Evolutionary conservation across 192 early-diverging fungal genomes (phyloP), one percentile per base, ranked within the genome.

Genomic region (Entomortierella parvispora): DNA sequence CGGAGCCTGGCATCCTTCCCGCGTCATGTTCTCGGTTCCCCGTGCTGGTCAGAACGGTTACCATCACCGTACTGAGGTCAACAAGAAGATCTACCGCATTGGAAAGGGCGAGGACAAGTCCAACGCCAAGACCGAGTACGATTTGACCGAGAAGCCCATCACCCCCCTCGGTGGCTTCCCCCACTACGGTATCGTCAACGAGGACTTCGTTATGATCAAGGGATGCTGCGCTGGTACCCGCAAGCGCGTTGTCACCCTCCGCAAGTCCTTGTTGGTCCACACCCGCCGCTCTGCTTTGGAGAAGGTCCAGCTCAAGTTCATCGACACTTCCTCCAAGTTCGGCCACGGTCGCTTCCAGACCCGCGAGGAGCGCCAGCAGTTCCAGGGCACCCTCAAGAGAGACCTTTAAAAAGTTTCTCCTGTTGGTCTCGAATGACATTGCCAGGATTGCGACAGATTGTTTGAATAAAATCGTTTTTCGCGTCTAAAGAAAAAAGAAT

Each of bases 71-170:
- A 98, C 97, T 69, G 98, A 99, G 88, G 82, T 96, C 69, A 99
- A 99, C 94, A 98, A 98, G 94, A 99, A 99, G 93, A 97, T 99
- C 90, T 99, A 98, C 93, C 94, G 97, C 79, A 92, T 99, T 61
- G 96, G 92, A 59, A 94, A 93, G 76, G 93, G 91, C 70, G 86
- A 90, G 64, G 92, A 95, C 86, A 84, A 86, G 69, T 82, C 83
- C 62, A 92, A 84, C 84, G 96, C 89, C 81, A 84, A 94, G 80
- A 99, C 98, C 82, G 96, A 98, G 82, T 96, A 93, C 88, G 98
- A 99, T 83, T 75, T 95, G 47, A 98, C 98, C 56, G 88, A 87
- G 77, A 98, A 99, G 92, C 59, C 81, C 68, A 99, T 99, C 86
- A 99, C 95, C 55, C 98, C 98, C 69, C 84, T 98, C 72, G 98